Percentiles rank a stretch among this genome's conserved stretches.
Evolutionary conservation across 345 rosid genomes (phyloP).

Genomic region (Conringia planisiliqua): DNA sequence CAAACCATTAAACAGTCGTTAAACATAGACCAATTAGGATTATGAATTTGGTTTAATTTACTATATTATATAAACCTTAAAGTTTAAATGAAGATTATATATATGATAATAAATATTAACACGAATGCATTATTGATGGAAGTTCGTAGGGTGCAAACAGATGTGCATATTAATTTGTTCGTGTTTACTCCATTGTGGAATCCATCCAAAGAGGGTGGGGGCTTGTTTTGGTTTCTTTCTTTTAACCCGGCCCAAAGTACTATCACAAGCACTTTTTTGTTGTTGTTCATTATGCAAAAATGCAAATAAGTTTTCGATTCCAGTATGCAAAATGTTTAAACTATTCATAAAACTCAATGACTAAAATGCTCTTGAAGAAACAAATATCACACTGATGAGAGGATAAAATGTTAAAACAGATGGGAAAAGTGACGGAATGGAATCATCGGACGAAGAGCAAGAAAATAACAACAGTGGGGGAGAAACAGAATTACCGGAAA

Average conservation of each 20-base stretch:
- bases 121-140: slow-evolving; percentile 12
- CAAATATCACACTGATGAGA: background rate
- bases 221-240: background rate
- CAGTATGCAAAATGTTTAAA: background rate
- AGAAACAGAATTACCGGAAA: slow-evolving; percentile 71
- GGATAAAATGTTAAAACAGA: slow-evolving; percentile 40
- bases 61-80: background rate
- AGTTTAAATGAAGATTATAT: background rate
- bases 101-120: background rate
- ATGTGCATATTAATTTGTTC: slow-evolving; percentile 15
- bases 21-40: background rate
- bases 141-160: background rate
- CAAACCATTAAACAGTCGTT: background rate
- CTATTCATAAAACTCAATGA: background rate
- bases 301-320: background rate
- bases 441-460: slow-evolving; percentile 53
- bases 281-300: background rate
- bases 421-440: slow-evolving; percentile 75
- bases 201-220: slow-evolving; percentile 30
- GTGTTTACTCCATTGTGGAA: slow-evolving; percentile 23
- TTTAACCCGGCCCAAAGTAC: slow-evolving; percentile 2
- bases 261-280: slow-evolving; percentile 9
- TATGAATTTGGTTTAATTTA: background rate
- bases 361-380: background rate
- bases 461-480: slow-evolving; percentile 25